Base-by-base conservation (phyloP, 352 stramenopile species). In the Globisporangium cystogenes region DNA sequence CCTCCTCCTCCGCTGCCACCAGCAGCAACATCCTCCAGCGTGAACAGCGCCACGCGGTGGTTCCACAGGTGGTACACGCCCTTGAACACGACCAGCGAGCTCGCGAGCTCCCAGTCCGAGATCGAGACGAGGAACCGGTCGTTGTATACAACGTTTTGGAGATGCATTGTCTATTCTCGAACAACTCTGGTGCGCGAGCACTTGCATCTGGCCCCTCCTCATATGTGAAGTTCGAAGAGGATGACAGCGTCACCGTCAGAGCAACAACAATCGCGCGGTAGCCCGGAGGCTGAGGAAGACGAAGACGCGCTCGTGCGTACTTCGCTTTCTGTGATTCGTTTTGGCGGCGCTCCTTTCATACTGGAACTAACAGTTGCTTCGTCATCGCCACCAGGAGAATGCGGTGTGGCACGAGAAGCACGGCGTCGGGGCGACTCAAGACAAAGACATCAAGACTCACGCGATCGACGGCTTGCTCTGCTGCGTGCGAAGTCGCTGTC, bases 391-490 rank as follows among this genome's bases (percentile, higher is more conserved):
- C 29, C 58, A 80, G 41, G 76, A 86, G 47, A 85, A 74, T 42
- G 74, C 76, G 4, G 74, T 83, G 18, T 90, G 81, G 62, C 63
- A 83, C 46, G 78, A 90, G 24, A 81, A 78, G 39, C 59, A 83
- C 27, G 57, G 53, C 5, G 36, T 21, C 3, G 15, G 18, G 4
- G 39, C 16, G 14, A 42, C 40, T 8, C 57, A 68, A 23, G 53
- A 69, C 24, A 66, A 68, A 12, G 62, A 70, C 41, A 15, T 72
- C 16, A 59, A 65, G 43, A 68, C 66, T 3, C 67, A 53, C 1
- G 60, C 55, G 16, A 78, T 87, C 62, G 68, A 82, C 23, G 36
- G 53, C 0, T 52, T 89, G 44, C 62, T 90, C 1, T 92, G 74
- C 57, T 90, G 82, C 59, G 51, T 90, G 0, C 71, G 73, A 8